Conservation (phyloP, 306 rosid genomes). For the Cucurbita ficifolia region DNA sequence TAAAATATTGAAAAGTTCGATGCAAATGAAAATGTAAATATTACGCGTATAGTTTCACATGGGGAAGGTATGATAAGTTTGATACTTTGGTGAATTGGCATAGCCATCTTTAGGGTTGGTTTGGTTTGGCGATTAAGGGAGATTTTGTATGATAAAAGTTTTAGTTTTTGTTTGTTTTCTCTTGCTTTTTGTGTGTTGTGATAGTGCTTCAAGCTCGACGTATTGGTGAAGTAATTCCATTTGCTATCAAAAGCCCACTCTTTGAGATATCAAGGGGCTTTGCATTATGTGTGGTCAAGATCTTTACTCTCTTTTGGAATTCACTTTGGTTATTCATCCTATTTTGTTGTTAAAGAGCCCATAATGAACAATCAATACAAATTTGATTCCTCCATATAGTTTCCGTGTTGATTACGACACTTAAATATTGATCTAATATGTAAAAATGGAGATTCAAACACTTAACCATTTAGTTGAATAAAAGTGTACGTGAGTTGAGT, state of each 20-base stretch:
- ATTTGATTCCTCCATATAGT: too few species aligned
- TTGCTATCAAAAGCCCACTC: neutral
- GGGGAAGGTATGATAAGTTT: neutral
- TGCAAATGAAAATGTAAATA: neutral
- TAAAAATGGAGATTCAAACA: too few species aligned
- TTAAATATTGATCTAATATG: too few species aligned
- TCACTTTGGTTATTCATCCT: neutral
- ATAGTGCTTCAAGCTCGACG: neutral
- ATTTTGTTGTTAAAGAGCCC: neutral
- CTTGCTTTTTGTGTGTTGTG: neutral
- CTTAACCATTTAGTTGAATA: too few species aligned
- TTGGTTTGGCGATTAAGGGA: neutral
- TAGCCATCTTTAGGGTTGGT: neutral
- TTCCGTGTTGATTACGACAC: too few species aligned
- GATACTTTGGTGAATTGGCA: constrained; percentile 3
- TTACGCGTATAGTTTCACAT: neutral
- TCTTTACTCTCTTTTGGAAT: neutral
- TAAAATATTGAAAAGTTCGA: neutral
- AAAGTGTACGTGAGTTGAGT: too few species aligned
- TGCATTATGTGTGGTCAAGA: neutral
- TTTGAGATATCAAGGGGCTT: neutral
- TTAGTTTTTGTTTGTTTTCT: too few species aligned
- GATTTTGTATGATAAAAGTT: neutral
- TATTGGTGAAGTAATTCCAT: neutral
- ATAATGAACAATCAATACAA: too few species aligned